These are phyloP conservation scores for Solanum paucissectum DNA, from an alignment of 257 asterid genomes.

Conservation along the genomic window DNA sequence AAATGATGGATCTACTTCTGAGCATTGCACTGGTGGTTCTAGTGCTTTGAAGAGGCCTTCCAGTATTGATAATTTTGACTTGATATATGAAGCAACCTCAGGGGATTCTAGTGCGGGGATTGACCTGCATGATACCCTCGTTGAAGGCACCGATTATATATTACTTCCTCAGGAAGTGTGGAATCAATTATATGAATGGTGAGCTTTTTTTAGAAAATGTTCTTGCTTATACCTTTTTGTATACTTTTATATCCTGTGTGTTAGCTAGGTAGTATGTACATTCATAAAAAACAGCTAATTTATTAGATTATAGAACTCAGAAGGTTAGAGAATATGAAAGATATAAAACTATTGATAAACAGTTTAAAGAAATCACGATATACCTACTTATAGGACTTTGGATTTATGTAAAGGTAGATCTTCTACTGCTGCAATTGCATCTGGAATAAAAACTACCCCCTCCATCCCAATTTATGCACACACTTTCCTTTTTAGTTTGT, in stretches of 20 bases:
- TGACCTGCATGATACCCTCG: constrained; percentile 86
- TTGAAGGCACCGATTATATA: constrained; percentile 97
- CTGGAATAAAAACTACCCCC: neutral
- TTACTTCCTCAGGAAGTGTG: constrained; percentile 85
- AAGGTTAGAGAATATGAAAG: neutral
- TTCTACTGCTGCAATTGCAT: neutral
- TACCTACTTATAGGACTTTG: neutral
- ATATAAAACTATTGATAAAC: neutral
- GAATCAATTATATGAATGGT: constrained; percentile 77
- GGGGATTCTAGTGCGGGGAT: constrained; percentile 48
- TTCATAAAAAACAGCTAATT: neutral
- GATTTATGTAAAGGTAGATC: neutral
- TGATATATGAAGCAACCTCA: constrained; percentile 54
- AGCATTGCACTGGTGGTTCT: constrained; percentile 35
- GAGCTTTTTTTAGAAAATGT: neutral
- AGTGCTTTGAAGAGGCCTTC: constrained; percentile 58
- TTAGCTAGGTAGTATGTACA: neutral
- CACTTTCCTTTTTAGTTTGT: neutral
- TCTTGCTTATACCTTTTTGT: neutral
- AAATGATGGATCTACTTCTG: constrained; percentile 61
- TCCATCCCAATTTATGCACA: neutral
- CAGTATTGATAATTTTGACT: constrained; percentile 70
- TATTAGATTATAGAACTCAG: neutral
- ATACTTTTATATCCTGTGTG: neutral
- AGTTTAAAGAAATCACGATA: neutral